Evolutionary conservation across 2,329 filamentous ascomycete genomes (phyloP).

Genomic region (Plectosphaerella cucumerina): DNA sequence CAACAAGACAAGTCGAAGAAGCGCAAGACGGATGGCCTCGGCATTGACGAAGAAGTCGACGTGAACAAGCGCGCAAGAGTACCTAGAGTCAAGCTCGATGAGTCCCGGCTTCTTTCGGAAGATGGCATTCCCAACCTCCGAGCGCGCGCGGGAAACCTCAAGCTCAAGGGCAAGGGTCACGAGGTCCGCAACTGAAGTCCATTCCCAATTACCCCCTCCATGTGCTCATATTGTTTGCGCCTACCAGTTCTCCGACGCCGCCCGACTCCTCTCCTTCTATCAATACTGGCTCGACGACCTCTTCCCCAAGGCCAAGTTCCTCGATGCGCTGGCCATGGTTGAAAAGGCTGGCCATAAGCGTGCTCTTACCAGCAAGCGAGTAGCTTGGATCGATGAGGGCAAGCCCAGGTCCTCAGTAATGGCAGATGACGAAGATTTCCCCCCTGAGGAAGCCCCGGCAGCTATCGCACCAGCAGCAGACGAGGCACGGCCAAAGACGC

Average conservation of each 20-base stretch:
- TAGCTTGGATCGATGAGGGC: conserved; percentile 79
- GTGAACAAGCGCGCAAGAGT: conserved; percentile 68
- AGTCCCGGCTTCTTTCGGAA: conserved; percentile 74
- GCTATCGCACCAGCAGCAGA: conserved; percentile 16
- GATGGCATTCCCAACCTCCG: conserved; percentile 81
- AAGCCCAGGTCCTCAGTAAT: conserved; percentile 45
- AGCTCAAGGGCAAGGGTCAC: conserved; percentile 88
- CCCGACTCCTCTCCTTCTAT: conserved; percentile 80
- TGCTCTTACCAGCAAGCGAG: conserved; percentile 67
- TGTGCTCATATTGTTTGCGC: background rate
- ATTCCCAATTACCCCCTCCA: background rate
- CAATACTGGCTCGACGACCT: conserved; percentile 96
- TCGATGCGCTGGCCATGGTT: conserved; percentile 83
- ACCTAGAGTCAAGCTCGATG: conserved; percentile 83
- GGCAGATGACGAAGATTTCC: conserved; percentile 24
- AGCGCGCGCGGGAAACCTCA: conserved; percentile 65
- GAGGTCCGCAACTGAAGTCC: conserved; percentile 52
- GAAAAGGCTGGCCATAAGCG: conserved; percentile 91
- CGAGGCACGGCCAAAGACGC: conserved; percentile 25
- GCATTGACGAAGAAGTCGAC: conserved; percentile 83
- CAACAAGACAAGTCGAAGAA: conserved; percentile 33
- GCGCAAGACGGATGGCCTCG: conserved; percentile 53
- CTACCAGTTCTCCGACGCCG: conserved; percentile 73
- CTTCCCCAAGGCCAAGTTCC: conserved; percentile 90
- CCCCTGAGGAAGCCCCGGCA: conserved; percentile 20